A percentile compares a stretch with the other conserved stretches of the same genome.
These are phyloP conservation scores for Gossypium australe DNA, from an alignment of 345 rosid genomes.

Conservation along the genomic window DNA sequence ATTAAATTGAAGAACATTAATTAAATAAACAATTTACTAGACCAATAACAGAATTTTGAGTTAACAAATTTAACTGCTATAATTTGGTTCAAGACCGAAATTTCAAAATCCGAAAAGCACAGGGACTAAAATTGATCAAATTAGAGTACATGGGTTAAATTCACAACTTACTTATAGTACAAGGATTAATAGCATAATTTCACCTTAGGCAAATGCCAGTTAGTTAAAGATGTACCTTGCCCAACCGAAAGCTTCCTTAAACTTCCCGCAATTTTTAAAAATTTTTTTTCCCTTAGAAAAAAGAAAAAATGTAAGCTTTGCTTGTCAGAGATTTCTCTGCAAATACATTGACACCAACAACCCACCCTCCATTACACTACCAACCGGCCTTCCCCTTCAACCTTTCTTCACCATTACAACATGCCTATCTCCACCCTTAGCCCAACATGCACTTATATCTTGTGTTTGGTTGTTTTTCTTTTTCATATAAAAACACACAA, in stretches of 20 bases:
- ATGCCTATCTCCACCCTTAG: conserved; percentile 2
- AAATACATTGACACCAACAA: conserved; percentile 8
- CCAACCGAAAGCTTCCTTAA: conserved; percentile 54
- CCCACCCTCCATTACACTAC: conserved; percentile 28
- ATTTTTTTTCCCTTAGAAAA: neutral
- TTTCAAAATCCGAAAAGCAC: no score
- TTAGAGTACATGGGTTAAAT: no score
- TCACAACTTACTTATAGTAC: no score
- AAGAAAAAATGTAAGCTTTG: conserved; percentile 18
- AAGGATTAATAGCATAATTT: no score
- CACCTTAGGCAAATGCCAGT: neutral
- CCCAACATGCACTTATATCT: conserved; percentile 7
- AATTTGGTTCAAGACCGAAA: no score
- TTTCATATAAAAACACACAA: conserved; percentile 24
- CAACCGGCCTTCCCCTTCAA: conserved; percentile 49
- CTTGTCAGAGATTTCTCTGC: conserved; percentile 25
- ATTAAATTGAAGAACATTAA: no score
- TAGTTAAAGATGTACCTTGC: conserved; percentile 38
- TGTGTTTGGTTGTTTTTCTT: conserved; percentile 6
- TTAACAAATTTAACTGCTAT: no score
- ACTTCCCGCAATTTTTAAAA: conserved; percentile 53
- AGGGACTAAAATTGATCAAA: no score
- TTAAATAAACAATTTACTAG: no score
- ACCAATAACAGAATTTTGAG: no score
- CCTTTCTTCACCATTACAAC: conserved; percentile 11